Evolutionary conservation across 202 grass and related monocot species (phyloP), one percentile per base, ranked within the genome.

Genomic region (Carex arenaria): DNA sequence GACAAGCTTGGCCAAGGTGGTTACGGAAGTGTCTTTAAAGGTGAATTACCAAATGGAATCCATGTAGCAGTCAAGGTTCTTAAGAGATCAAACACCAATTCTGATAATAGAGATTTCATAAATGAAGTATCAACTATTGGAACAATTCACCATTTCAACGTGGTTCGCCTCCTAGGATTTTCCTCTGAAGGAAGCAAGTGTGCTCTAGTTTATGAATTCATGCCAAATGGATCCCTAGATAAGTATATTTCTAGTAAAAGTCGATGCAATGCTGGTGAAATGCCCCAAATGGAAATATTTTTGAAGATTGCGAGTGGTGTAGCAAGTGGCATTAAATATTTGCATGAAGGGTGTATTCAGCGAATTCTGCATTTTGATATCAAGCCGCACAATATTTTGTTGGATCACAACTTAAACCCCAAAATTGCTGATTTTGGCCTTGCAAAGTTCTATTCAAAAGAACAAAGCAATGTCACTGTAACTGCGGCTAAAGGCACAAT

Each of bases 371-470:
- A 90, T 66, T 93, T 93, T 26, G 91, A 93, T 66, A 88, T 93
- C 47, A 93, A 93, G 60, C 90, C 90, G 5, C 75, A 93, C n/a
- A 93, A 90, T 9, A 84, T 93, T 59, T 70, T 93, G 64, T 64
- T 93, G 34, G 88, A 93, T 69, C 23, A 87, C 53, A 83, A 73
- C 65, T 85, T 90, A 12, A 90, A 82, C 34, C 91, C 91, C 0
- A 93, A 93, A 87, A 88, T 93, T 73, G 85, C 88, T 4, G 91
- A 93, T 47, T 93, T 93, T 59, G 91, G 86, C n/a, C 86, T 94
- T 18, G 85, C 93, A 32, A 93, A 93, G 67, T 62, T 88, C 0
- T 93, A 90, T 49, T 68, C 85, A 43, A 88, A 63, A 17, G 87
- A 93, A 6, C 81, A 80, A 38, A 97, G 89, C 34, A 79, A 93